phyloP scores from a whole-genome alignment of 139 green algal species.

The Picochlorum sp. region DNA sequence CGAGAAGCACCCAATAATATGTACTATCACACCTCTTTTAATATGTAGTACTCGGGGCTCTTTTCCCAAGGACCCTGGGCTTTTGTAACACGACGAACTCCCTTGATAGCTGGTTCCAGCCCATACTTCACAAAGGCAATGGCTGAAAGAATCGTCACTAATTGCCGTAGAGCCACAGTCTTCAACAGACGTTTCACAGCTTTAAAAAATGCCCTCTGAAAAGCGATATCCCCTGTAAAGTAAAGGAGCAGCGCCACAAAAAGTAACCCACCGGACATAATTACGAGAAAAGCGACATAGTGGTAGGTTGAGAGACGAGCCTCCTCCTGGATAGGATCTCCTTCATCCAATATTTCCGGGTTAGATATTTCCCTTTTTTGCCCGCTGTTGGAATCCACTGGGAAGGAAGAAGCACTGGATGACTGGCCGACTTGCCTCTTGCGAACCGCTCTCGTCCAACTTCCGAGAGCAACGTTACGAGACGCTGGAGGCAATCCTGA shows the following conservation, averaged over 20 bases:
- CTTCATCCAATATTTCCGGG: neutral
- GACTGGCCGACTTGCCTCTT: too few relatives aligned
- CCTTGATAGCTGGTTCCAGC: conserved; percentile 41
- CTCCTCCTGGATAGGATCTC: neutral
- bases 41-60: conserved; percentile 51
- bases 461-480: too few relatives aligned
- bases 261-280: conserved; percentile 29
- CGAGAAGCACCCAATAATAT: conserved; percentile 1
- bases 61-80: conserved; percentile 37
- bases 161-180: conserved; percentile 56
- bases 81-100: conserved; percentile 18
- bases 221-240: conserved; percentile 41
- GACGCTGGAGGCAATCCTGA: too few relatives aligned
- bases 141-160: conserved; percentile 23
- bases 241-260: conserved; percentile 46
- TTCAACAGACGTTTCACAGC: conserved; percentile 39
- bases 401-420: too few relatives aligned
- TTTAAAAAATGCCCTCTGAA: conserved; percentile 28
- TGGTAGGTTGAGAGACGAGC: conserved; percentile 11
- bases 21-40: too few relatives aligned
- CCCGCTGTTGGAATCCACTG: too few relatives aligned
- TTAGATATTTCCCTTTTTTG: neutral
- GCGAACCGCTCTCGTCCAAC: too few relatives aligned
- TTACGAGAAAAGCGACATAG: conserved; percentile 27
- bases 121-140: conserved; percentile 34